These are phyloP conservation scores for Suillus plorans DNA, from an alignment of 768 basidiomycete genomes.

Conservation along the genomic window DNA sequence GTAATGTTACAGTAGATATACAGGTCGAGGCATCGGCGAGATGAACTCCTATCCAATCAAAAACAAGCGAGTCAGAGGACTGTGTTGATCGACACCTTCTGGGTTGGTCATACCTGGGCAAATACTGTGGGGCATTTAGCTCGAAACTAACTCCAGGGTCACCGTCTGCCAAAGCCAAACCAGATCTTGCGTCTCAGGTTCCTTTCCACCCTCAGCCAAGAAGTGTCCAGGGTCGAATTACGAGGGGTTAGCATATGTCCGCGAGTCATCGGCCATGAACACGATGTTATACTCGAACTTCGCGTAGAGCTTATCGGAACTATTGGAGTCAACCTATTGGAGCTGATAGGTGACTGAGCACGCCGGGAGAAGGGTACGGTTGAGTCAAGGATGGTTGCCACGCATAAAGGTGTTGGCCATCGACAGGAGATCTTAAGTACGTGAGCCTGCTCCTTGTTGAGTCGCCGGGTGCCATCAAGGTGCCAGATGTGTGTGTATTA, in stretches of 20 bases:
- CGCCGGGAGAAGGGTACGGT: neutral
- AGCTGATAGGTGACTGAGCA: too few relatives aligned
- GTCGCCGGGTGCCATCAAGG: neutral
- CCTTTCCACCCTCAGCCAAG: slow-evolving; percentile 34
- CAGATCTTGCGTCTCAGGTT: slow-evolving; percentile 51
- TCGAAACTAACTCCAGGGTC: slow-evolving; percentile 18
- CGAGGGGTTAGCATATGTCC: slow-evolving; percentile 50
- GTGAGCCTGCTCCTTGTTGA: neutral
- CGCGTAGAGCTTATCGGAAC: slow-evolving; percentile 8
- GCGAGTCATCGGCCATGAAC: slow-evolving; percentile 32
- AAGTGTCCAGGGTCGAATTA: slow-evolving; percentile 62
- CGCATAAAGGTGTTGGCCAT: neutral
- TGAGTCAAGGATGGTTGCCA: neutral
- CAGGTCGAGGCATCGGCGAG: slow-evolving; percentile 47
- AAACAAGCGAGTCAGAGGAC: slow-evolving; percentile 10
- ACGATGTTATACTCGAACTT: slow-evolving; percentile 21
- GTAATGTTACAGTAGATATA: slow-evolving; percentile 34
- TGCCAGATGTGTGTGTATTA: neutral
- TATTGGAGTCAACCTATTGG: too few relatives aligned
- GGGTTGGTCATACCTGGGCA: slow-evolving; percentile 25
- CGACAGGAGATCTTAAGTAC: neutral
- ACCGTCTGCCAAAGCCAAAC: slow-evolving; percentile 72
- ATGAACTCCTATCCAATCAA: slow-evolving; percentile 36
- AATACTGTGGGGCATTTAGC: slow-evolving; percentile 17
- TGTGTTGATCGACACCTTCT: slow-evolving; percentile 4